phyloP scores from a whole-genome alignment of 768 basidiomycete genomes.

The Boletus vinaceobasis region DNA sequence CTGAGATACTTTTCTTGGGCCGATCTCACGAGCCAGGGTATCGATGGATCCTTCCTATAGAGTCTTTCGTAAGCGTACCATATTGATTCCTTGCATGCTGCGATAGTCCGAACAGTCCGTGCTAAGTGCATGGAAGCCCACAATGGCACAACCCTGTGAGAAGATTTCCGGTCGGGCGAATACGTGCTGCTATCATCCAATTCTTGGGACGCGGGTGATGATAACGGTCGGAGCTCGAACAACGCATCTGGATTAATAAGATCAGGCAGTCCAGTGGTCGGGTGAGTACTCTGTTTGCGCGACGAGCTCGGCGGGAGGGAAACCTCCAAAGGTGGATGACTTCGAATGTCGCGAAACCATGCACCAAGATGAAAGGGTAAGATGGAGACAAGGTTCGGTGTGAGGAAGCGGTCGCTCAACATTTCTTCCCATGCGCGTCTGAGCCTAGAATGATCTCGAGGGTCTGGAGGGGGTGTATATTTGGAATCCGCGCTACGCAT shows the following conservation, averaged over 20 bases:
- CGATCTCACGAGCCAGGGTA: constrained; percentile 37
- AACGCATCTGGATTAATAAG: constrained; percentile 29
- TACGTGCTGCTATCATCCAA: constrained; percentile 25
- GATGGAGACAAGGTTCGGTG: constrained; percentile 51
- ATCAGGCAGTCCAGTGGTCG: constrained; percentile 15
- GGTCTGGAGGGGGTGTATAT: constrained; percentile 34
- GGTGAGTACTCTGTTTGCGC: constrained; percentile 16
- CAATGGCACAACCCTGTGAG: constrained; percentile 34
- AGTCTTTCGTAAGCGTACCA: constrained; percentile 60
- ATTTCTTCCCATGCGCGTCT: constrained; percentile 66
- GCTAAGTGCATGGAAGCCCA: constrained; percentile 67
- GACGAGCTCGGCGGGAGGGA: constrained; percentile 54
- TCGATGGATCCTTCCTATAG: constrained; percentile 36
- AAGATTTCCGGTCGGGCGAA: constrained; percentile 14
- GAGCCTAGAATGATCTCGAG: constrained; percentile 61
- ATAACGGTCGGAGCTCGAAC: constrained; percentile 31
- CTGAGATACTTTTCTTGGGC: constrained; percentile 30
- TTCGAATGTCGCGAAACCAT: constrained; percentile 52
- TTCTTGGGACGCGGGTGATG: constrained; percentile 22
- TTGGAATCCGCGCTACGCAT: constrained; percentile 9
- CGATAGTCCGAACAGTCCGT: constrained; percentile 51
- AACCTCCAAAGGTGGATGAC: constrained; percentile 46
- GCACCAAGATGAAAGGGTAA: constrained; percentile 65
- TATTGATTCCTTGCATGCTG: constrained; percentile 67
- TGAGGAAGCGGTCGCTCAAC: constrained; percentile 56